Evolutionary conservation across 441 rosid genomes (phyloP).

Genomic region (Cnidoscolus chayamansa): DNA sequence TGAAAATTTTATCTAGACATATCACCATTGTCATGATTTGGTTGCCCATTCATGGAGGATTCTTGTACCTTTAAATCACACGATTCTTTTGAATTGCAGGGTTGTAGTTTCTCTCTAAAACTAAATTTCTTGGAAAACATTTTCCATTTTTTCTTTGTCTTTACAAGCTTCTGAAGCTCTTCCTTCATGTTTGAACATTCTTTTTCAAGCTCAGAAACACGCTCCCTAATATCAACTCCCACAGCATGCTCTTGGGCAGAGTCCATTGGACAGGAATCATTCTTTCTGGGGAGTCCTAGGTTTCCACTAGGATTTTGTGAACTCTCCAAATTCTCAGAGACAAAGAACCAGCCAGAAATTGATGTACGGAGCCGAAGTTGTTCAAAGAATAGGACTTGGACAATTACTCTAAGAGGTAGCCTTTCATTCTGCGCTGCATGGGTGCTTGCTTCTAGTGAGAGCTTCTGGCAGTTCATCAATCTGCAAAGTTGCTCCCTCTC

Average conservation of each 20-base stretch:
- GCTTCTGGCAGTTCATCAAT: constrained; percentile 88
- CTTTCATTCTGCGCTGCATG: constrained; percentile 97
- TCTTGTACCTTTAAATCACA: constrained; percentile 22
- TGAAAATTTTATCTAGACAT: neutral
- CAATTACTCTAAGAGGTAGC: constrained; percentile 77
- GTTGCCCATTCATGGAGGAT: constrained; percentile 20
- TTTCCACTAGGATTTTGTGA: constrained; percentile 34
- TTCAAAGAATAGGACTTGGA: constrained; percentile 89
- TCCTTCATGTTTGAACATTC: constrained; percentile 73
- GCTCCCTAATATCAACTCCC: constrained; percentile 49
- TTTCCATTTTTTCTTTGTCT: constrained; percentile 62
- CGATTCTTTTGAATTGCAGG: constrained; percentile 44
- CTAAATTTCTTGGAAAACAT: constrained; percentile 49
- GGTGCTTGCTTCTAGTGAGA: constrained; percentile 86
- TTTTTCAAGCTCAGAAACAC: constrained; percentile 69
- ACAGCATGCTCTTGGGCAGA: constrained; percentile 16
- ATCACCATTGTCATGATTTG: constrained; percentile 26
- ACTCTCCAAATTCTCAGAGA: constrained; percentile 53
- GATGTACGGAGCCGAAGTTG: constrained; percentile 86
- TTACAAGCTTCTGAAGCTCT: constrained; percentile 69
- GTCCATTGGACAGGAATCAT: constrained; percentile 21
- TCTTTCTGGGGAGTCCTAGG: constrained; percentile 37
- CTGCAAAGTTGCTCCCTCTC: constrained; percentile 80
- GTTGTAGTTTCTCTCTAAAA: constrained; percentile 51
- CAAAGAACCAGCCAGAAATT: constrained; percentile 64